A percentile compares a stretch with the other conserved stretches of the same genome.
phyloP scores from a whole-genome alignment of 2,329 filamentous ascomycete genomes.

The Talaromyces sp. region DNA sequence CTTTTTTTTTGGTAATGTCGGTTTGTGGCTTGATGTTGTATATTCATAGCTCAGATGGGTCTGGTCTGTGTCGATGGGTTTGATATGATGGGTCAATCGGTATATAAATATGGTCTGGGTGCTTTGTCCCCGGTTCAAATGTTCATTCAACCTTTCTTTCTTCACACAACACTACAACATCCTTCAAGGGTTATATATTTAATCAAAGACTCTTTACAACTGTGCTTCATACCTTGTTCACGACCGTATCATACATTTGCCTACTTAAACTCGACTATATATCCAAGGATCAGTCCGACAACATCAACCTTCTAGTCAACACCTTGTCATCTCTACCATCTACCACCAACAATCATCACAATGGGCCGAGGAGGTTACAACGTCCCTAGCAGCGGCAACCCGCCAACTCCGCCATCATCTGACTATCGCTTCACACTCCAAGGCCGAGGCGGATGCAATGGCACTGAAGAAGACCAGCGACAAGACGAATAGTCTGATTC shows the following conservation, averaged over 20 bases:
- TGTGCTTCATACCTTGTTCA: not conserved
- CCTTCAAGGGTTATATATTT: not conserved
- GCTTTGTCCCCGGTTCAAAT: not conserved
- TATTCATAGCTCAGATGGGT: not conserved
- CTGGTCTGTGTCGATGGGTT: not conserved
- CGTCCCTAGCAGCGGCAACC: constrained; percentile 18
- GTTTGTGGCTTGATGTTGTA: not conserved
- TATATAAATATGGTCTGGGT: constrained; percentile 3
- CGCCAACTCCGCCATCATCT: constrained; percentile 17
- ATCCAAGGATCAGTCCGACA: not conserved
- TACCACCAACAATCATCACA: constrained; percentile 1
- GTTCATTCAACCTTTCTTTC: not conserved
- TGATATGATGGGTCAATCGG: too few relatives aligned
- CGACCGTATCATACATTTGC: not conserved
- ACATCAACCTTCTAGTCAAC: not conserved
- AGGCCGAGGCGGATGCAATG: constrained; percentile 29
- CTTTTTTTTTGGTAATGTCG: not conserved
- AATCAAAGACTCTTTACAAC: not conserved
- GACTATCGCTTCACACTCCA: constrained; percentile 7
- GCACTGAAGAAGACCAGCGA: constrained; percentile 19
- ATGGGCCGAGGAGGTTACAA: constrained; percentile 44
- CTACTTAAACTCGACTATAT: not conserved
- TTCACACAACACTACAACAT: not conserved
- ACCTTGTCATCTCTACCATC: not conserved
- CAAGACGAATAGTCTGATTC: constrained; percentile 11